These are phyloP conservation scores for Funneliformis mosseae DNA, from an alignment of 192 early-diverging fungal genomes.

Conservation along the genomic window DNA sequence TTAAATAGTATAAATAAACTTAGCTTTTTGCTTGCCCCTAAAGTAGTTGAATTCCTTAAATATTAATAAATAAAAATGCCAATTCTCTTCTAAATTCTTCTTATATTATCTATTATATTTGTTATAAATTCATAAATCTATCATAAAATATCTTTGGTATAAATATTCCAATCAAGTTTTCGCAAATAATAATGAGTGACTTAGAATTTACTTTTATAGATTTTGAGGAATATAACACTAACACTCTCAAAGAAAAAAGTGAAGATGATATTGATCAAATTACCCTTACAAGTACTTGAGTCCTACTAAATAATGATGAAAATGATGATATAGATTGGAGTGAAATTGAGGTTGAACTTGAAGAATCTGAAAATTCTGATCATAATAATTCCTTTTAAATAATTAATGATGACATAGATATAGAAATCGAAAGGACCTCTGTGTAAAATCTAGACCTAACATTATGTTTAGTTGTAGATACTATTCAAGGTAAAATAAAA, in stretches of 20 bases:
- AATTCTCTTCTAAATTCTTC: background rate
- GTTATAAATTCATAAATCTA: background rate
- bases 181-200: background rate
- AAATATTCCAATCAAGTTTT: too few species aligned
- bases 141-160: too few species aligned
- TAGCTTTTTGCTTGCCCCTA: background rate
- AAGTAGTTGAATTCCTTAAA: too few species aligned
- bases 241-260: background rate
- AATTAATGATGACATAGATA: background rate
- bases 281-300: background rate
- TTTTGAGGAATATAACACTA: background rate
- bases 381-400: background rate
- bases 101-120: background rate
- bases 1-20: background rate
- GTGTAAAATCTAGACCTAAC: background rate
- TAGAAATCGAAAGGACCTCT: background rate
- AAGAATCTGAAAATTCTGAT: background rate
- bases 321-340: background rate
- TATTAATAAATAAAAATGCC: too few species aligned
- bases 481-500: background rate
- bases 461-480: background rate
- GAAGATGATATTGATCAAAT: background rate
- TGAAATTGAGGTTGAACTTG: background rate
- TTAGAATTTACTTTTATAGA: background rate
- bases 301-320: background rate